Conservation (phyloP, 208 protist genomes). For the Angomonas ambiguus region DNA sequence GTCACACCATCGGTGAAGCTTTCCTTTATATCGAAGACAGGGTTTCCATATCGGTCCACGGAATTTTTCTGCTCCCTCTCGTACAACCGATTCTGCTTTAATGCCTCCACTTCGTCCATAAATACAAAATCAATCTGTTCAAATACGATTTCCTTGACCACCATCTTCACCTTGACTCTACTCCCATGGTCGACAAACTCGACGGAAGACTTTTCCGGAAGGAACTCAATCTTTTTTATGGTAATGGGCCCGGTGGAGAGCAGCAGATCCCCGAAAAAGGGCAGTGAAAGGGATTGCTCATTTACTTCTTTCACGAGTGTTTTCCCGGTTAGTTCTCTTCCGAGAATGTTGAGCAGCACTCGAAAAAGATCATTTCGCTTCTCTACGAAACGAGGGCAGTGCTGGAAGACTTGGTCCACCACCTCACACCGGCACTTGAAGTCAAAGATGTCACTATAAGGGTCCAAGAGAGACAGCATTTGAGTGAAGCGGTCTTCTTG, state of each 20-base stretch:
- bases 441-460: slow-evolving; percentile 47
- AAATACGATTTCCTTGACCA: slow-evolving; percentile 32
- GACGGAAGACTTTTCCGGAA: slow-evolving; percentile 26
- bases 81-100: slow-evolving; percentile 19
- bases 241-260: slow-evolving; percentile 39
- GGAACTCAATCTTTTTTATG: slow-evolving; percentile 32
- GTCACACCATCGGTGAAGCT: slow-evolving; percentile 28
- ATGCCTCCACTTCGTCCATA: slow-evolving; percentile 38
- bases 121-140: slow-evolving; percentile 50
- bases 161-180: slow-evolving; percentile 26
- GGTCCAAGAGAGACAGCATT: slow-evolving; percentile 25
- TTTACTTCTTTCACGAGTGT: slow-evolving; percentile 21
- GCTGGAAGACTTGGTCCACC: slow-evolving; percentile 29
- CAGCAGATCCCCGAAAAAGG: slow-evolving; percentile 39
- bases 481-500: slow-evolving; percentile 32
- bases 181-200: slow-evolving; percentile 34
- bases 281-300: slow-evolving; percentile 34
- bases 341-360: slow-evolving; percentile 32
- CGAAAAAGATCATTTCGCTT: slow-evolving; percentile 22
- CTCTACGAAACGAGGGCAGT: slow-evolving; percentile 29
- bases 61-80: neutral
- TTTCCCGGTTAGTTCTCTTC: slow-evolving; percentile 22
- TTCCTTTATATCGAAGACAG: neutral
- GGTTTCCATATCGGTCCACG: neutral
- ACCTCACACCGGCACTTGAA: slow-evolving; percentile 33